These are phyloP conservation scores for Mariannaea elegans DNA, from an alignment of 2,329 filamentous ascomycete genomes.

Conservation along the genomic window DNA sequence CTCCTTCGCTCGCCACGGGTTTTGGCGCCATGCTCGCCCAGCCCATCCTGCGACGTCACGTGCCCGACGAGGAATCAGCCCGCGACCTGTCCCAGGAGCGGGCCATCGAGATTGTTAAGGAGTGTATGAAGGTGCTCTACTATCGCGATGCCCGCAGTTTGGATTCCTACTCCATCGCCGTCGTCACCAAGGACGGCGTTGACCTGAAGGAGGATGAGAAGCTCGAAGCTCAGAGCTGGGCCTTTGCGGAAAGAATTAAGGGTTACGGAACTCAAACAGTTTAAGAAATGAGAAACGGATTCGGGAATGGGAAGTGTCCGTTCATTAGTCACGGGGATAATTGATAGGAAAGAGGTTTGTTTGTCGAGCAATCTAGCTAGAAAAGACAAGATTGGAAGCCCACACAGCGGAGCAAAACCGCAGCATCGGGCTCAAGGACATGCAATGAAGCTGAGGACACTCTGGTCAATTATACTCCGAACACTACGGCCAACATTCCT, in stretches of 20 bases:
- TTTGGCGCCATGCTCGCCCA: conserved; percentile 94
- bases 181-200: conserved; percentile 89
- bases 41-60: conserved; percentile 85
- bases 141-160: conserved; percentile 95
- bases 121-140: conserved; percentile 98
- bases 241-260: conserved; percentile 92
- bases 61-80: conserved; percentile 84
- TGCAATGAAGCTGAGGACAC: background rate
- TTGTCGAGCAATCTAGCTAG: conserved; percentile 17
- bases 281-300: conserved; percentile 42
- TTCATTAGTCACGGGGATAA: conserved; percentile 18
- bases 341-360: conserved; percentile 10
- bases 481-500: background rate
- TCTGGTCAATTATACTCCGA: background rate
- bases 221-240: conserved; percentile 97
- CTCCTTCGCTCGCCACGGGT: conserved; percentile 89
- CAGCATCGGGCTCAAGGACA: conserved; percentile 14
- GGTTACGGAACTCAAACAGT: conserved; percentile 91
- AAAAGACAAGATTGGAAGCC: conserved; percentile 10
- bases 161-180: conserved; percentile 89
- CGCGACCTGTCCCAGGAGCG: conserved; percentile 77
- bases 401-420: background rate
- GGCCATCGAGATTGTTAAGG: conserved; percentile 82
- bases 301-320: conserved; percentile 3
- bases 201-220: conserved; percentile 85